Conservation (phyloP, 2,329 filamentous ascomycete genomes). For the Aspergillus luchuensis region DNA sequence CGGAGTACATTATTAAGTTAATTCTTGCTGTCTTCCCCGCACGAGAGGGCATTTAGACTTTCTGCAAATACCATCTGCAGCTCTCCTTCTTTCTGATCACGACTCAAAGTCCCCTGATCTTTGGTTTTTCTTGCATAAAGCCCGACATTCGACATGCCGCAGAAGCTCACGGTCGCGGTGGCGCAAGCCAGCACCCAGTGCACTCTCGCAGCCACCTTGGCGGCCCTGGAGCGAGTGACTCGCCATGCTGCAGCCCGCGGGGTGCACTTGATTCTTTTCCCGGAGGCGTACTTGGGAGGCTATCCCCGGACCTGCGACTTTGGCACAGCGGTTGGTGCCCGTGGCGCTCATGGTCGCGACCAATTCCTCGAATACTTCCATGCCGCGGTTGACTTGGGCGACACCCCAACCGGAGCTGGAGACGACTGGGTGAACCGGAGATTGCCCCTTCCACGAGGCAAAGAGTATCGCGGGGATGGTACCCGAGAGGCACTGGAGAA, state of each 20-base stretch:
- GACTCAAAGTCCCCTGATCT: not conserved
- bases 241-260: conserved; percentile 61
- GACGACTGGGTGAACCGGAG: conserved; percentile 69
- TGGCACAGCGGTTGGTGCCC: conserved; percentile 71
- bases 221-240: conserved; percentile 65
- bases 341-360: conserved; percentile 70
- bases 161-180: conserved; percentile 48
- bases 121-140: not conserved
- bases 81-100: not conserved
- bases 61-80: not conserved
- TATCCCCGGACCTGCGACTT: conserved; percentile 83
- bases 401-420: conserved; percentile 71
- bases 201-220: conserved; percentile 60
- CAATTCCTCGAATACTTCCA: conserved; percentile 82
- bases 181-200: conserved; percentile 50
- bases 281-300: conserved; percentile 88
- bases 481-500: conserved; percentile 78
- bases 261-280: conserved; percentile 77
- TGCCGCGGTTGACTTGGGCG: conserved; percentile 77
- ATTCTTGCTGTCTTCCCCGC: not conserved
- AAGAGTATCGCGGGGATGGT: conserved; percentile 66
- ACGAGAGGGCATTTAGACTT: not conserved
- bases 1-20: not conserved
- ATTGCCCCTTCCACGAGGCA: conserved; percentile 56
- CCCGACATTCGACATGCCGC: conserved; percentile 34